A percentile compares a stretch with the other conserved stretches of the same genome.
Evolutionary conservation across 805 yeast species (phyloP).

Genomic region (Wickerhamia fluorescens): DNA sequence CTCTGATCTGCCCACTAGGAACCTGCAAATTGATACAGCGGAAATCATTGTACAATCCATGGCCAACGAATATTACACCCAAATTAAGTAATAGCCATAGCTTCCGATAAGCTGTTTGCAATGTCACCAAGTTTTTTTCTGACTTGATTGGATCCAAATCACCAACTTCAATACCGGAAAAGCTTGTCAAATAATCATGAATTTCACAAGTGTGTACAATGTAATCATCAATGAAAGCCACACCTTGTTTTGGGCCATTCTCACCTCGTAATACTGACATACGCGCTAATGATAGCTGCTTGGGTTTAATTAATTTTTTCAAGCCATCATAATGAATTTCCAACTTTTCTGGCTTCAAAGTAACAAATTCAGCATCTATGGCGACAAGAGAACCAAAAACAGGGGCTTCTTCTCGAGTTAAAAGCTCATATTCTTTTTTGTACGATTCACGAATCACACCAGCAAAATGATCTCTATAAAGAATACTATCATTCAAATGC

Average conservation of each 20-base stretch:
- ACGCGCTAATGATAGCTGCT: constrained; percentile 72
- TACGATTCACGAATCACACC: constrained; percentile 54
- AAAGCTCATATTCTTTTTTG: constrained; percentile 57
- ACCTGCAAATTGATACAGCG: constrained; percentile 88
- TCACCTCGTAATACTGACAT: constrained; percentile 78
- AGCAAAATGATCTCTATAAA: constrained; percentile 72
- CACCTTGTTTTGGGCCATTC: constrained; percentile 56
- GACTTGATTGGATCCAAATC: constrained; percentile 73
- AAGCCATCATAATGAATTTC: constrained; percentile 73
- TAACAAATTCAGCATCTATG: constrained; percentile 95
- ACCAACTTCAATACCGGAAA: constrained; percentile 90
- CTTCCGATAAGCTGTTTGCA: constrained; percentile 79
- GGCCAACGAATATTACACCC: constrained; percentile 93
- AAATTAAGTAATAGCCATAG: constrained; percentile 84
- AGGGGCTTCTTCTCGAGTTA: constrained; percentile 68
- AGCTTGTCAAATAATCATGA: constrained; percentile 81
- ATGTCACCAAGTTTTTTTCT: constrained; percentile 60
- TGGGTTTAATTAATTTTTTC: constrained; percentile 66
- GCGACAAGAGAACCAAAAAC: constrained; percentile 73
- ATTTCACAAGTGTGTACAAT: constrained; percentile 67
- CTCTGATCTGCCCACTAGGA: constrained; percentile 79
- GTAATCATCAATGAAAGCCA: constrained; percentile 89
- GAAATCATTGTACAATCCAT: constrained; percentile 86
- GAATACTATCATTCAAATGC: constrained; percentile 50
- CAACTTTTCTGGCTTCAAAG: constrained; percentile 65